Conservation (phyloP, 2,329 filamentous ascomycete genomes). For the Fulvia fulva region DNA sequence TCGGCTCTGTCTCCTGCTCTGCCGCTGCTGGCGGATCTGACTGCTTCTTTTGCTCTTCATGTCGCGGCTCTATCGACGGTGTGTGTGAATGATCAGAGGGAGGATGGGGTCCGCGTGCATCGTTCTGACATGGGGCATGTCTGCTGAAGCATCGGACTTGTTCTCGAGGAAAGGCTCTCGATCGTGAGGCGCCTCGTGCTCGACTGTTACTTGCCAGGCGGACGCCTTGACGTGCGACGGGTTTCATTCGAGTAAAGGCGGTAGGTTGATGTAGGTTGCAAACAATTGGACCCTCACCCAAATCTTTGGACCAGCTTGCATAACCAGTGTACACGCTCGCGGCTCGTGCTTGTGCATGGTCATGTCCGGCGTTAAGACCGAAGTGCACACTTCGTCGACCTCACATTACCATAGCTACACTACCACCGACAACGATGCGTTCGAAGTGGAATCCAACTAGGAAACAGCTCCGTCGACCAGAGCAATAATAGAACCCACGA, state of each 20-base stretch:
- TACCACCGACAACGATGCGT: too few species aligned
- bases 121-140: conserved; percentile 15
- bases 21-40: neutral
- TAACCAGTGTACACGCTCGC: too few species aligned
- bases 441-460: too few species aligned
- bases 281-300: neutral
- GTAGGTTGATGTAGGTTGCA: neutral
- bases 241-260: conserved; percentile 25
- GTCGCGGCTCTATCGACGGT: conserved; percentile 14
- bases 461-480: too few species aligned
- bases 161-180: conserved; percentile 8
- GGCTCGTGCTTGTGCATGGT: too few species aligned
- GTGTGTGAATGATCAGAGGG: conserved; percentile 18
- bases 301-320: too few species aligned
- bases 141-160: conserved; percentile 24
- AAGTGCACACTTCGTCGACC: too few species aligned
- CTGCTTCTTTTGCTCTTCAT: conserved; percentile 19
- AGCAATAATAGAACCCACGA: too few species aligned
- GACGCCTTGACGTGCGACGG: conserved; percentile 30
- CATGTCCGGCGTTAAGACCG: too few species aligned
- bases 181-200: conserved; percentile 19
- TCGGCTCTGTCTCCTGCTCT: conserved; percentile 7
- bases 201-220: conserved; percentile 27
- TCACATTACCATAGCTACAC: too few species aligned
- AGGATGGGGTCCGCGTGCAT: conserved; percentile 19